Base-by-base conservation (phyloP, 345 rosid species). In the Populus alba region DNA sequence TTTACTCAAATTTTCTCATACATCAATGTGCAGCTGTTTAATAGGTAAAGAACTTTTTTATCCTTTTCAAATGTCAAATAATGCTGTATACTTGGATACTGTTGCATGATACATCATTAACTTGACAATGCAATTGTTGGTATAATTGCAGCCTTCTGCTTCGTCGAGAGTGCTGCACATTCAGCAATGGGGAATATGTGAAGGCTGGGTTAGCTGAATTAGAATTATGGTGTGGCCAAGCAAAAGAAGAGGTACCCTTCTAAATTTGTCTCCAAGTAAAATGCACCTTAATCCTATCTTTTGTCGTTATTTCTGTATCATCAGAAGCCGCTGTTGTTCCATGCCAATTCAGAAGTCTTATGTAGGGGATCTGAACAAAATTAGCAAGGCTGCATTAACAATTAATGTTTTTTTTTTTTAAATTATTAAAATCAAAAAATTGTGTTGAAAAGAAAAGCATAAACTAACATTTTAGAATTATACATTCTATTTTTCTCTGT, bases 161-260 rank as follows among this genome's bases (percentile, higher is more conserved):
- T 33, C 81, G 47, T 70, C 81, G 70, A 49, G 85, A 82, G 70
- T 63, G 81, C 67, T 82, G 85, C 70, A 71, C 80, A 23, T 82
- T 79, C 66, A 71, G 77, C 41, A 72, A 82, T 71, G 85, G 82
- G 62, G 80, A 82, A 67, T 79, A 71, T 47, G 82, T 82, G 70
- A 82, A 82, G 72, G 38, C 80, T 25, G 85, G 85, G 33, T 66
- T 82, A 22, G 85, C 59, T 7, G 77, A 75, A 62, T 62, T 82
- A 67, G 85, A 82, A 51, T 43, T 65, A 8, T 82, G 85, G 85
- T 82, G 85, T 62, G 69, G 75, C 76, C 76, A 71, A 39, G 82
- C 74, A 35, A 78, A 57, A 23, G 75, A 79, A 47, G 82, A 82
- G 85, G 85, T 82, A 77, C 20, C 6, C 63, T 9, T 72, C 39